Evolutionary conservation across 345 rosid species (phyloP).

Genomic region (Barbarea vulgaris): DNA sequence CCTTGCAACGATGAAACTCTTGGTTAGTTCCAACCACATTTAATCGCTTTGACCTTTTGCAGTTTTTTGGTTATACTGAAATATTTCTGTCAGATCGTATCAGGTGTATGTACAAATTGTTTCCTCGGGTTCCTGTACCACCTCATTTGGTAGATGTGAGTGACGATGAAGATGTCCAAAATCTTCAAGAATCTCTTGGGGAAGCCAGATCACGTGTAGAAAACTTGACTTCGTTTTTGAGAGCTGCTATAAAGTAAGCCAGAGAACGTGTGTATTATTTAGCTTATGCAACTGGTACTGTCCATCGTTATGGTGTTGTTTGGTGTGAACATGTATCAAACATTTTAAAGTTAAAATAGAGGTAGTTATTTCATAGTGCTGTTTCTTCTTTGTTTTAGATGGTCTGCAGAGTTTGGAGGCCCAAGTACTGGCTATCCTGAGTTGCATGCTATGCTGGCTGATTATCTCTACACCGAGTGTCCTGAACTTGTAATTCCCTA

Average conservation of each 20-base stretch:
- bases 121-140: slow-evolving; percentile 79
- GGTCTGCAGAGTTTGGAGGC: slow-evolving; percentile 88
- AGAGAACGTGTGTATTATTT: slow-evolving; percentile 4
- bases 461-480: slow-evolving; percentile 81
- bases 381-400: slow-evolving; percentile 55
- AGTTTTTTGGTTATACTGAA: slow-evolving; percentile 33
- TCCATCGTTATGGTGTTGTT: not conserved
- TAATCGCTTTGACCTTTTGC: not conserved
- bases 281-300: not conserved
- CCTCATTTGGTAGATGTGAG: slow-evolving; percentile 57
- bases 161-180: slow-evolving; percentile 72
- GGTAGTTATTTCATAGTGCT: not conserved
- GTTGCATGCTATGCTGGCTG: slow-evolving; percentile 84
- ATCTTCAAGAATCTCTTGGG: slow-evolving; percentile 80
- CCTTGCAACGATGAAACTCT: slow-evolving; percentile 64
- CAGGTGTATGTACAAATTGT: slow-evolving; percentile 71
- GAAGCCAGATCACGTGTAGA: slow-evolving; percentile 88
- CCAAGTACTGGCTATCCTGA: slow-evolving; percentile 69
- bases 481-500: slow-evolving; percentile 74
- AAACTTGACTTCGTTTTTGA: slow-evolving; percentile 78
- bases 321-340: slow-evolving; percentile 5
- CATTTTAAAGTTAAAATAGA: not conserved
- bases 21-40: slow-evolving; percentile 58
- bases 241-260: slow-evolving; percentile 83
- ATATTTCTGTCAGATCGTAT: slow-evolving; percentile 64